These are phyloP conservation scores for Sclerotinia subarctica DNA, from an alignment of 2,329 filamentous ascomycete species.

Conservation along the genomic window DNA sequence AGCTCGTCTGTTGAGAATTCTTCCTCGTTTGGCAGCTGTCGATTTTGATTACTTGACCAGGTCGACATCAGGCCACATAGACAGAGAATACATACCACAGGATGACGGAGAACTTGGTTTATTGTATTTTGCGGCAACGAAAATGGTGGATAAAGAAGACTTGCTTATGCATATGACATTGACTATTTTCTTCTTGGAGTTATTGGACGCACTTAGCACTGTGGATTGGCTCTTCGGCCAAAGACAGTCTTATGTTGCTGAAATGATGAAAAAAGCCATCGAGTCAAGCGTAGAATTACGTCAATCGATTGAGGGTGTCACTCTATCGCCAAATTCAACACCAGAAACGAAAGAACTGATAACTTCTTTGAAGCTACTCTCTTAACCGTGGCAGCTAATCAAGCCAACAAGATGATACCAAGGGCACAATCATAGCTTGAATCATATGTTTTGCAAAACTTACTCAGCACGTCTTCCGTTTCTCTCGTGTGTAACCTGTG, in stretches of 20 bases:
- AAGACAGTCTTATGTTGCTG: constrained; percentile 34
- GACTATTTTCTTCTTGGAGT: constrained; percentile 38
- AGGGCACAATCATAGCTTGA: neutral
- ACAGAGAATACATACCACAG: constrained; percentile 28
- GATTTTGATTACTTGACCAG: constrained; percentile 34
- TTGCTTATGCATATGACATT: constrained; percentile 39
- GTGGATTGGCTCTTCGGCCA: constrained; percentile 29
- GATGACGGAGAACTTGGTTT: constrained; percentile 29
- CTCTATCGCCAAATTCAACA: constrained; percentile 28
- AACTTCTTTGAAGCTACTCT: constrained; percentile 7
- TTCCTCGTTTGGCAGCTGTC: constrained; percentile 35
- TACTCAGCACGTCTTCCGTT: neutral
- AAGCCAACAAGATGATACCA: neutral
- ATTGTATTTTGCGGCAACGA: constrained; percentile 36
- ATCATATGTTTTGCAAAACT: neutral
- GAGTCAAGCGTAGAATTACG: constrained; percentile 31
- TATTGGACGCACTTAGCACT: constrained; percentile 36
- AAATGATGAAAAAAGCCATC: constrained; percentile 33
- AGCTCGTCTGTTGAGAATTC: constrained; percentile 36
- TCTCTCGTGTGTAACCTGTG: constrained; percentile 9
- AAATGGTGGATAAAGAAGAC: constrained; percentile 39
- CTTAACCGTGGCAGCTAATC: neutral
- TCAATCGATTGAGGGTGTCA: constrained; percentile 35
- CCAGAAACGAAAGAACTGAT: constrained; percentile 35
- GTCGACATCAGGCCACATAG: constrained; percentile 34